Evolutionary conservation across 164 flowering plant species (phyloP), one percentile per base, ranked within the genome.

Genomic region (Aristolochia californica): DNA sequence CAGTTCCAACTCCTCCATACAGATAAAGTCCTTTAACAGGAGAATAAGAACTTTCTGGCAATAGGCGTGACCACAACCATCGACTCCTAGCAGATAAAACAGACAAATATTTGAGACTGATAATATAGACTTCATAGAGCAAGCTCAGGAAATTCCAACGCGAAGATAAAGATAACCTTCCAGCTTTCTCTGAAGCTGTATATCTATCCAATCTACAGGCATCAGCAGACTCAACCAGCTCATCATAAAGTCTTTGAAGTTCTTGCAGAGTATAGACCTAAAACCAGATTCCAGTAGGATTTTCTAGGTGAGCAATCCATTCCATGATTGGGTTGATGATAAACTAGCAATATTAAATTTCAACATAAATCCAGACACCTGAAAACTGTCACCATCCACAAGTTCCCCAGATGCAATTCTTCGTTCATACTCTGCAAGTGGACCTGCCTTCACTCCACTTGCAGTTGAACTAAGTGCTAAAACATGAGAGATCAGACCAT

Each of bases 1-100:
- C 99, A 7, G 99, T 94, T 60, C 99, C 99, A 22, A 94, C 99
- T 69, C 99, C 99, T 57, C 99, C 99, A 73, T 85, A 85, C 23
- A 94, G 95, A 61, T 94, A 94, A 51, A 94, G 80, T 54, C 99
- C 99, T 71, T 75, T 87, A 27, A 87, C 91, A 9, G 97, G 91
- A n/a, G 99, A 72, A 62, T 70, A 69, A 24, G 90, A 83, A 61
- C 81, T 70, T 50, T 80, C 90, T 1, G 91, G 91, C 45, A 89
- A 58, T 50, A 87, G 62, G 62, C 94, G 90, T 44, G 94, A 83
- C 99, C 99, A 93, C 59, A 88, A 70, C 99, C 99, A 93, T 66
- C 95, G 68, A 68, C 81, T 89, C 83, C 97, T 89, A 78, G n/a
- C 25, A 10, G 52, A 63, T 27, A 17, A 51, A 27, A 7, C n/a